These are phyloP conservation scores for Geranium brycei DNA, from an alignment of 345 rosid species.

Conservation along the genomic window DNA sequence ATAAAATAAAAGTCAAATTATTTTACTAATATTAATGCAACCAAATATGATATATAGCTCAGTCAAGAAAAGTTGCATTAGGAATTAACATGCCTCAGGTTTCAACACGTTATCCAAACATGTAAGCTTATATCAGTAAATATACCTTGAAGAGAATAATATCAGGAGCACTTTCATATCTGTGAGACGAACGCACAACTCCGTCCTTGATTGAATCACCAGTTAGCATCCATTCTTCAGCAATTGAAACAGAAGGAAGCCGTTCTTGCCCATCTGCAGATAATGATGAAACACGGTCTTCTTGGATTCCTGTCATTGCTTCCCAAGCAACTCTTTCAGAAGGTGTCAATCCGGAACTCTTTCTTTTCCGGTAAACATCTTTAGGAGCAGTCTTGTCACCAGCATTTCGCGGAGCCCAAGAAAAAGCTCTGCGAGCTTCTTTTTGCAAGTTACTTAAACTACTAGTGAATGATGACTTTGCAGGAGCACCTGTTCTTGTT, in stretches of 20 bases:
- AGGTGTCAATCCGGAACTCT: slow-evolving; percentile 65
- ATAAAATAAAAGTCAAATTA: too few species aligned
- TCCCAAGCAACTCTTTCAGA: slow-evolving; percentile 93
- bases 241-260: slow-evolving; percentile 70
- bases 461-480: slow-evolving; percentile 58
- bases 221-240: slow-evolving; percentile 93
- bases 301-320: slow-evolving; percentile 91
- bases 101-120: background rate
- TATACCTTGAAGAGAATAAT: slow-evolving; percentile 81
- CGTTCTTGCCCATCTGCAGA: slow-evolving; percentile 73
- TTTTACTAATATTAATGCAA: background rate
- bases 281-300: slow-evolving; percentile 49
- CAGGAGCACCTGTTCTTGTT: slow-evolving; percentile 39
- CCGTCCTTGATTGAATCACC: slow-evolving; percentile 72
- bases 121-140: slow-evolving; percentile 6
- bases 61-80: background rate
- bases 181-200: slow-evolving; percentile 69
- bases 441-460: slow-evolving; percentile 86
- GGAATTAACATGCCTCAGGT: background rate
- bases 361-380: slow-evolving; percentile 78
- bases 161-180: slow-evolving; percentile 89
- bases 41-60: background rate
- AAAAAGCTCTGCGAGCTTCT: slow-evolving; percentile 92
- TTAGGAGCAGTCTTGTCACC: slow-evolving; percentile 61
- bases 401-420: slow-evolving; percentile 86